Percentiles rank a stretch among this genome's conserved stretches.
phyloP scores from a whole-genome alignment of 768 basidiomycete genomes.

The Psilocybe tampanensis region DNA sequence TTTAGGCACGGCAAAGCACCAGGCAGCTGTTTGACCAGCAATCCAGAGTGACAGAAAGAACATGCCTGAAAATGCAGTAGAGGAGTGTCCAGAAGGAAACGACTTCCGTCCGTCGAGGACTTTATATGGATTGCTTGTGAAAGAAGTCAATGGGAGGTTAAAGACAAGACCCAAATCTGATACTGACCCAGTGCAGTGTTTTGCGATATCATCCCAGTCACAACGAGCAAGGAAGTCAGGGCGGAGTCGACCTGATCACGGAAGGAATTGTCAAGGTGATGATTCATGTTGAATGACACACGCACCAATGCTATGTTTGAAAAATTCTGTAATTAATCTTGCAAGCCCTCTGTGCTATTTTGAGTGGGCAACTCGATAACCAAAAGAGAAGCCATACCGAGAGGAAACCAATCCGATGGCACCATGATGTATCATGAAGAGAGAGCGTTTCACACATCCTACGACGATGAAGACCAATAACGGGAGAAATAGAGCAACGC shows the following conservation, averaged over 20 bases:
- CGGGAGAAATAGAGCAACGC: conserved; percentile 50
- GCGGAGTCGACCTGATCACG: conserved; percentile 48
- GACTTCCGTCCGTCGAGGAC: conserved; percentile 58
- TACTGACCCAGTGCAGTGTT: conserved; percentile 58
- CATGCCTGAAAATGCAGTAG: conserved; percentile 68
- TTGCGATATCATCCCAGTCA: conserved; percentile 51
- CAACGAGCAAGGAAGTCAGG: conserved; percentile 72
- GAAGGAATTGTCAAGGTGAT: background rate
- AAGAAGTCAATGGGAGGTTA: background rate
- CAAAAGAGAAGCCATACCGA: conserved; percentile 27
- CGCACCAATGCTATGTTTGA: conserved; percentile 63
- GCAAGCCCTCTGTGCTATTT: conserved; percentile 40
- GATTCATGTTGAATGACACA: background rate
- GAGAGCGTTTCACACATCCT: conserved; percentile 44
- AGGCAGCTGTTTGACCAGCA: conserved; percentile 65
- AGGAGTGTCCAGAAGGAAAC: conserved; percentile 73
- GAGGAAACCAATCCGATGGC: conserved; percentile 49
- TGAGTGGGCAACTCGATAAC: background rate
- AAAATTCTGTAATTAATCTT: conserved; percentile 48
- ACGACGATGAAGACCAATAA: conserved; percentile 36
- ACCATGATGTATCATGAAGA: conserved; percentile 60
- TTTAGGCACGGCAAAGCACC: conserved; percentile 47
- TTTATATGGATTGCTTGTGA: conserved; percentile 3
- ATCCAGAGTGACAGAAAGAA: conserved; percentile 62
- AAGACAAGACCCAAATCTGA: background rate